Conservation (phyloP, 306 rosid genomes). For the Dicorynia guianensis region DNA sequence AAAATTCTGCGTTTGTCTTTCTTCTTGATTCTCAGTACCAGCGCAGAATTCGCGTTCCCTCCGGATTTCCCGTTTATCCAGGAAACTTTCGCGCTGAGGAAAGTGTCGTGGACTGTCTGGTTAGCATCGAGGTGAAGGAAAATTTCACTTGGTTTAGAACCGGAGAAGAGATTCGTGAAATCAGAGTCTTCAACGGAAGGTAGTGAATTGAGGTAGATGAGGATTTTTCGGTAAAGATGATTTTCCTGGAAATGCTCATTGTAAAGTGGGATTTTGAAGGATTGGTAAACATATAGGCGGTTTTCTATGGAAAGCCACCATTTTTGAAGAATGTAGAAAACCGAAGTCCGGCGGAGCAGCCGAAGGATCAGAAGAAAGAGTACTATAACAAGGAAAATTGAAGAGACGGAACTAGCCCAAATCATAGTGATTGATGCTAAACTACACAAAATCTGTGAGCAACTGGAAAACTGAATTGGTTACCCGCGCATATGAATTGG, state of each 20-base stretch:
- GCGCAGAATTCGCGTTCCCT: conserved; percentile 34
- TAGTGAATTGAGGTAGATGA: conserved; percentile 72
- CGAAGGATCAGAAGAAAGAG: conserved; percentile 42
- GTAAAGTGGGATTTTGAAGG: conserved; percentile 73
- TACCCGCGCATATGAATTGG: not conserved
- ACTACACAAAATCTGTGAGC: not conserved
- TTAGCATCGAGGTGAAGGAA: conserved; percentile 64
- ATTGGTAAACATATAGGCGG: conserved; percentile 65
- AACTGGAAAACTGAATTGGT: not conserved
- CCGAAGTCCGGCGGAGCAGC: conserved; percentile 69
- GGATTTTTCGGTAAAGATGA: conserved; percentile 73
- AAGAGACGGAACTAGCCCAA: conserved; percentile 35
- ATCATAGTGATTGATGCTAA: conserved; percentile 25
- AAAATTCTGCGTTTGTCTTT: conserved; percentile 78
- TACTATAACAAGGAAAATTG: conserved; percentile 44
- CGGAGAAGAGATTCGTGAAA: conserved; percentile 79
- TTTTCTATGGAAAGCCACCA: conserved; percentile 64
- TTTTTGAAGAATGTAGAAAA: conserved; percentile 57
- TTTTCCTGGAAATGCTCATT: conserved; percentile 67
- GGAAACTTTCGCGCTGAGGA: conserved; percentile 68
- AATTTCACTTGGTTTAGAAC: conserved; percentile 72
- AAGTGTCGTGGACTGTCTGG: conserved; percentile 68
- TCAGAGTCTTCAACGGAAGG: conserved; percentile 85
- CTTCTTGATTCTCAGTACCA: conserved; percentile 66
- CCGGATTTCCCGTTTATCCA: conserved; percentile 60